Evolutionary conservation across 768 basidiomycete genomes (phyloP).

Genomic region (Panaeolus papilionaceus): DNA sequence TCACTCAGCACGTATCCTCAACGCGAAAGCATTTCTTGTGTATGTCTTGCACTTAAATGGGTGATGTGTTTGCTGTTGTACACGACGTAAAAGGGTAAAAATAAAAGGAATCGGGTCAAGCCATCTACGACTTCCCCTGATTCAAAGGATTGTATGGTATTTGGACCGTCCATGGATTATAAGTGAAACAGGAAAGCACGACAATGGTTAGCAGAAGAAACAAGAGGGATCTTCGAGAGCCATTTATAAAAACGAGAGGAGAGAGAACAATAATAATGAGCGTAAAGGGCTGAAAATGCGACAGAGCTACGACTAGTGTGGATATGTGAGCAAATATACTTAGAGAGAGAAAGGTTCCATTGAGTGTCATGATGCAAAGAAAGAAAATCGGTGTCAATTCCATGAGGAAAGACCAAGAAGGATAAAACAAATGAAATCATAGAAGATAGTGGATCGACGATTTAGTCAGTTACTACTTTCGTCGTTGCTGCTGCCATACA

Average conservation of each 20-base stretch:
- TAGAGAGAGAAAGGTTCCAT: constrained; percentile 19
- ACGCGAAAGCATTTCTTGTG: neutral
- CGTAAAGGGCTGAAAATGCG: constrained; percentile 19
- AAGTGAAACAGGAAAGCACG: constrained; percentile 19
- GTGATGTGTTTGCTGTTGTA: neutral
- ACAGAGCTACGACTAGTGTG: constrained; percentile 20
- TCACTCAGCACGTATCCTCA: neutral
- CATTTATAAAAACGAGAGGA: constrained; percentile 19
- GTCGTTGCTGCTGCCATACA: constrained; percentile 78
- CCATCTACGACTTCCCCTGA: neutral
- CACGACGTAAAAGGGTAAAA: constrained; percentile 9
- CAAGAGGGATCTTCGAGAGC: constrained; percentile 18
- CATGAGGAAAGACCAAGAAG: neutral
- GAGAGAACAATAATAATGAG: constrained; percentile 15
- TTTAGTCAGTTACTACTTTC: constrained; percentile 44
- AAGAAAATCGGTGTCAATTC: neutral
- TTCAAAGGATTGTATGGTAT: constrained; percentile 10
- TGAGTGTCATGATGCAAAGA: constrained; percentile 18
- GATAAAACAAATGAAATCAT: constrained; percentile 17
- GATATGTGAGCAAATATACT: constrained; percentile 18
- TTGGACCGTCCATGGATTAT: constrained; percentile 24
- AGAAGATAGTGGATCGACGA: constrained; percentile 1
- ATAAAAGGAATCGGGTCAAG: constrained; percentile 6
- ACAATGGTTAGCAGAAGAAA: constrained; percentile 17
- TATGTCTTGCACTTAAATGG: neutral